These are phyloP conservation scores for Dysphania ambrosioides DNA, from an alignment of 148 eudicot genomes.

Conservation along the genomic window DNA sequence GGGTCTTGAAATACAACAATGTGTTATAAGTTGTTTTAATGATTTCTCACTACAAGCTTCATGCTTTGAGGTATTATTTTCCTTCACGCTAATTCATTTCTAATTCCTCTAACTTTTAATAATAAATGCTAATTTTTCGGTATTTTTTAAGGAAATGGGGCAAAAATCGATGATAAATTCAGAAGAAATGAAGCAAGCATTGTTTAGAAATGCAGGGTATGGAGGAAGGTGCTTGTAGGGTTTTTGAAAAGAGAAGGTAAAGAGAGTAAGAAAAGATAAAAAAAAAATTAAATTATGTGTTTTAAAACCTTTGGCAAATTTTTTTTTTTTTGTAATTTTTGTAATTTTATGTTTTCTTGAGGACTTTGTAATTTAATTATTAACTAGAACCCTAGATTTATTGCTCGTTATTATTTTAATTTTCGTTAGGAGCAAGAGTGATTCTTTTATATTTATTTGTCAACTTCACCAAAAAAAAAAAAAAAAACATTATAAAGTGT, in stretches of 20 bases:
- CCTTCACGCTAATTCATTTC: no score
- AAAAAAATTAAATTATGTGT: no score
- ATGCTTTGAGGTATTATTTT: conserved; percentile 57
- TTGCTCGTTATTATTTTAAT: no score
- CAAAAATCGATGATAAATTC: conserved; percentile 44
- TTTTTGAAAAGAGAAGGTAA: neutral
- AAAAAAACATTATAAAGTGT: no score
- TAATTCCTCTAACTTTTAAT: neutral
- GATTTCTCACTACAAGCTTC: conserved; percentile 74
- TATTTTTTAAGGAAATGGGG: conserved; percentile 39
- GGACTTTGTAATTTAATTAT: no score
- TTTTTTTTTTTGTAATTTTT: no score
- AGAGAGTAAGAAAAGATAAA: no score
- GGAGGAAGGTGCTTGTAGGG: conserved; percentile 80
- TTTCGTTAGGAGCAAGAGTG: neutral
- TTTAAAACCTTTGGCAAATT: no score
- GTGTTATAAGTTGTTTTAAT: conserved; percentile 74
- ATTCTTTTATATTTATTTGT: neutral
- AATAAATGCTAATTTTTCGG: neutral
- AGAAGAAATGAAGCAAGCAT: conserved; percentile 79
- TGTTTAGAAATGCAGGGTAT: conserved; percentile 79
- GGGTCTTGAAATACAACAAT: conserved; percentile 79
- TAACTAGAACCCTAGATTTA: no score
- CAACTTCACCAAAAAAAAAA: neutral
- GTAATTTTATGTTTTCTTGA: no score